Evolutionary conservation across 202 grass and related monocot species (phyloP).

Genomic region (Setaria italica): DNA sequence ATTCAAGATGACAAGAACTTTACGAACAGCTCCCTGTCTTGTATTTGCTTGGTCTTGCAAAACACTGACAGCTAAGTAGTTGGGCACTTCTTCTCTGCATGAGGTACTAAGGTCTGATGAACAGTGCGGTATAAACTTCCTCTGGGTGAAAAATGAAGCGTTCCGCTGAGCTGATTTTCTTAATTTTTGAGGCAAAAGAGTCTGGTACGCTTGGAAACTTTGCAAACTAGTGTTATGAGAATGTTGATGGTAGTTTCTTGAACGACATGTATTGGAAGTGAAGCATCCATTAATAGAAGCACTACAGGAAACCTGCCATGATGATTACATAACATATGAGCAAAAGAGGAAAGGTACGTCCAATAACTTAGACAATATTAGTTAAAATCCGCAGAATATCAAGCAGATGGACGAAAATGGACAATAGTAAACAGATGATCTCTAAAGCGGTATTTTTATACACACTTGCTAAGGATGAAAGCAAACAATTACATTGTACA

Average conservation of each 20-base stretch:
- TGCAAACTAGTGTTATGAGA: constrained; percentile 41
- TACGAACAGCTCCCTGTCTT: constrained; percentile 52
- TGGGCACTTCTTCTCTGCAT: constrained; percentile 55
- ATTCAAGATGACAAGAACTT: constrained; percentile 89
- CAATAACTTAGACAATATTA: not conserved
- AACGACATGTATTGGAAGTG: constrained; percentile 40
- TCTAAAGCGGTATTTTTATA: constrained; percentile 17
- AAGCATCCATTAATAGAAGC: constrained; percentile 54
- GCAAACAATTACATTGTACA: not conserved
- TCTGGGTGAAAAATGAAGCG: constrained; percentile 47
- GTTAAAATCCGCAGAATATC: not conserved
- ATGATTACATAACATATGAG: not conserved
- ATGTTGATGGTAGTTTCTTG: constrained; percentile 47
- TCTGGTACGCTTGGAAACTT: constrained; percentile 44
- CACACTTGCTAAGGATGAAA: not conserved
- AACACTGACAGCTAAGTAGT: constrained; percentile 54
- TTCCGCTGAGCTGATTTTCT: constrained; percentile 47
- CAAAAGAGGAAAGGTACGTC: not conserved
- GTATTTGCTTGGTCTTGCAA: constrained; percentile 57
- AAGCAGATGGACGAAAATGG: not conserved
- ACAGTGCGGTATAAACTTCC: constrained; percentile 45
- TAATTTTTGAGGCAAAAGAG: constrained; percentile 55
- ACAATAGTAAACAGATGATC: not conserved
- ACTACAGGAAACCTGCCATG: constrained; percentile 55
- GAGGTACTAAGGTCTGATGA: constrained; percentile 60